phyloP scores from a whole-genome alignment of 2,329 filamentous ascomycete species.

The Exophiala oligosperma region DNA sequence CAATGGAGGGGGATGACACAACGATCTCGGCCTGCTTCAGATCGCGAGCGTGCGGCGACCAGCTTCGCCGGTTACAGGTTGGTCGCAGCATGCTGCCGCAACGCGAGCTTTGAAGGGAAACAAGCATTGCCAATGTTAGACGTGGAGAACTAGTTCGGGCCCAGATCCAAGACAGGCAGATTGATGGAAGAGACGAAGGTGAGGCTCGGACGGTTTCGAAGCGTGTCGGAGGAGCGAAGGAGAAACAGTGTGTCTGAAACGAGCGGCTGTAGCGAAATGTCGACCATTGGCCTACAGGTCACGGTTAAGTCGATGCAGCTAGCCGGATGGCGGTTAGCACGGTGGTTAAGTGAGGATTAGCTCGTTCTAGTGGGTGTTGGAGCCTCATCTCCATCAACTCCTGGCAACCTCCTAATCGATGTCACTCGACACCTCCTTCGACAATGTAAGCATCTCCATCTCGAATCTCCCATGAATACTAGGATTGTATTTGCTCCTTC shows the following conservation, averaged over 20 bases:
- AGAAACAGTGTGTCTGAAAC: constrained; percentile 20
- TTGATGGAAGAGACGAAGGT: constrained; percentile 16
- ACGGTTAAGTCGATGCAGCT: background rate
- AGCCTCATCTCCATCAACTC: background rate
- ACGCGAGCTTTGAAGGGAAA: constrained; percentile 1
- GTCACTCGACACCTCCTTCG: constrained; percentile 19
- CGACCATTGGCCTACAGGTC: constrained; percentile 4
- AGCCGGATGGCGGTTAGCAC: background rate
- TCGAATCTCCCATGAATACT: background rate
- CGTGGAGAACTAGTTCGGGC: constrained; percentile 3
- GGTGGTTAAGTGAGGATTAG: constrained; percentile 3
- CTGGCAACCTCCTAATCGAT: constrained; percentile 13
- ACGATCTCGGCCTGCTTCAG: constrained; percentile 18
- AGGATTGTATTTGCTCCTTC: background rate
- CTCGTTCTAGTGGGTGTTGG: constrained; percentile 1
- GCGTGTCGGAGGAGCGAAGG: constrained; percentile 17
- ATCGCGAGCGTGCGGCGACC: constrained; percentile 5
- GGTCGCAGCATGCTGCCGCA: constrained; percentile 16
- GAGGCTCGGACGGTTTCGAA: constrained; percentile 27
- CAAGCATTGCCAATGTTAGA: constrained; percentile 29
- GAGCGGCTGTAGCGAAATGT: constrained; percentile 12
- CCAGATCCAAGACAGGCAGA: constrained; percentile 15
- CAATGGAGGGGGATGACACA: constrained; percentile 24
- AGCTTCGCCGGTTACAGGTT: constrained; percentile 25
- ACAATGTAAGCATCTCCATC: constrained; percentile 7